Evolutionary conservation across 1,139 yeast genomes (phyloP).

Genomic region (Yamadazyma diospyri): DNA sequence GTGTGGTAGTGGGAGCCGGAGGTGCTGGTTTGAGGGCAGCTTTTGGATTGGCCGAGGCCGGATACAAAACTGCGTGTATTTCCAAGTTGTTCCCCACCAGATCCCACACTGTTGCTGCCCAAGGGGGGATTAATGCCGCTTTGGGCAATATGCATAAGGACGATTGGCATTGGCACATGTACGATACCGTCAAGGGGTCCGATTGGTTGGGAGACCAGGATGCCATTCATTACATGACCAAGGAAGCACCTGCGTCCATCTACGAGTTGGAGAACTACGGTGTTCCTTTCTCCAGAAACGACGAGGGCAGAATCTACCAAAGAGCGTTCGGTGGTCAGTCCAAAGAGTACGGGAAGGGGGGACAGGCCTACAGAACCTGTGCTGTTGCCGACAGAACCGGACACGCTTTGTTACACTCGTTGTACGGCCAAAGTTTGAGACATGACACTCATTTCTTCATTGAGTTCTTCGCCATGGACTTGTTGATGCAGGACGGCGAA

Average conservation of each 20-base stretch:
- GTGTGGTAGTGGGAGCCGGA: slow-evolving; percentile 98
- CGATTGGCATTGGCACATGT: slow-evolving; percentile 99
- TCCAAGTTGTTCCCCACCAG: slow-evolving; percentile 97
- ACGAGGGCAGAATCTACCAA: slow-evolving; percentile 95
- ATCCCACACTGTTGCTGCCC: slow-evolving; percentile 98
- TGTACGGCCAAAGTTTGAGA: slow-evolving; percentile 94
- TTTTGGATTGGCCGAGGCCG: slow-evolving; percentile 94
- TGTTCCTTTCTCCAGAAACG: slow-evolving; percentile 96
- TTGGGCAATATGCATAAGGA: slow-evolving; percentile 96
- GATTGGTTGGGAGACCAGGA: slow-evolving; percentile 99
- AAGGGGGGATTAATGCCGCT: slow-evolving; percentile 99
- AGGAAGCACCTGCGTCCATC: slow-evolving; percentile 94
- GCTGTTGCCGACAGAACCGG: slow-evolving; percentile 99
- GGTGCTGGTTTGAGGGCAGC: slow-evolving; percentile 99
- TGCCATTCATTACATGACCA: slow-evolving; percentile 98
- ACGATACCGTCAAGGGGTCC: slow-evolving; percentile 99
- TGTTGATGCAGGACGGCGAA: slow-evolving; percentile 92
- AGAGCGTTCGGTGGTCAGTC: slow-evolving; percentile 99
- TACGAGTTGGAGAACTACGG: slow-evolving; percentile 98
- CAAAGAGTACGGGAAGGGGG: slow-evolving; percentile 94
- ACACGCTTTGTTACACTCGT: slow-evolving; percentile 91
- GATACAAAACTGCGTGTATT: slow-evolving; percentile 96
- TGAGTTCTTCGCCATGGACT: slow-evolving; percentile 94
- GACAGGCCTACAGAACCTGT: slow-evolving; percentile 98
- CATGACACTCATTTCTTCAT: slow-evolving; percentile 97